These are phyloP conservation scores for Mycena galericulata DNA, from an alignment of 768 basidiomycete species.

Conservation along the genomic window DNA sequence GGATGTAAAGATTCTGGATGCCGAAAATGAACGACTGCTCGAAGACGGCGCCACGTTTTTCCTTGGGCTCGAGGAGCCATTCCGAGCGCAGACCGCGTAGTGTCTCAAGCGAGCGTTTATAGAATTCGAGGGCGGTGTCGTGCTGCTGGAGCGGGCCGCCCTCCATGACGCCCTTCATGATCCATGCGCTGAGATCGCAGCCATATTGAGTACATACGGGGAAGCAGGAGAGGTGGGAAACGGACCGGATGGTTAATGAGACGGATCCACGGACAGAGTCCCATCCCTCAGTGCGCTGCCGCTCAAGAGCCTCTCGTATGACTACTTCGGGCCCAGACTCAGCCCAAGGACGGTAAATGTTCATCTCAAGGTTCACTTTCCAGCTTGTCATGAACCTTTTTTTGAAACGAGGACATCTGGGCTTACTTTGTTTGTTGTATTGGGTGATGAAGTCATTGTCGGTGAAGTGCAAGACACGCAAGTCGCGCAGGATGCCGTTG, in stretches of 20 bases:
- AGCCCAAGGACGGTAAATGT: background rate
- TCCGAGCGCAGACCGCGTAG: constrained; percentile 16
- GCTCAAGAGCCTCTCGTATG: constrained; percentile 32
- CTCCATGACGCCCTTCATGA: constrained; percentile 29
- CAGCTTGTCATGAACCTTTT: too few species aligned
- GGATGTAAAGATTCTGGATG: constrained; percentile 27
- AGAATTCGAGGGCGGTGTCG: constrained; percentile 27
- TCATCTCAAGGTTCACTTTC: constrained; percentile 17
- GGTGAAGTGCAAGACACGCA: constrained; percentile 33
- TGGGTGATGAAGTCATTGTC: constrained; percentile 18
- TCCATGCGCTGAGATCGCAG: constrained; percentile 34
- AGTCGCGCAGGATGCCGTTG: constrained; percentile 36
- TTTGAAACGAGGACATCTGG: background rate
- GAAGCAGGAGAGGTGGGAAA: background rate
- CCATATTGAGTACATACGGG: background rate
- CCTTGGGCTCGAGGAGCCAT: constrained; percentile 21
- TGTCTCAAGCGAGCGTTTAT: constrained; percentile 12
- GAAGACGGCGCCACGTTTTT: constrained; percentile 28
- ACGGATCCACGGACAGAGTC: constrained; percentile 31
- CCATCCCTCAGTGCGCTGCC: constrained; percentile 34
- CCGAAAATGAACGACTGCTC: constrained; percentile 34
- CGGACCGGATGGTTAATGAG: constrained; percentile 35
- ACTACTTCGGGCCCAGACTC: constrained; percentile 25
- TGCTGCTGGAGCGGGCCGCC: background rate
- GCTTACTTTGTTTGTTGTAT: constrained; percentile 34